Conservation (phyloP, 1,284 basidiomycete species). For the Flammula alnicola region DNA sequence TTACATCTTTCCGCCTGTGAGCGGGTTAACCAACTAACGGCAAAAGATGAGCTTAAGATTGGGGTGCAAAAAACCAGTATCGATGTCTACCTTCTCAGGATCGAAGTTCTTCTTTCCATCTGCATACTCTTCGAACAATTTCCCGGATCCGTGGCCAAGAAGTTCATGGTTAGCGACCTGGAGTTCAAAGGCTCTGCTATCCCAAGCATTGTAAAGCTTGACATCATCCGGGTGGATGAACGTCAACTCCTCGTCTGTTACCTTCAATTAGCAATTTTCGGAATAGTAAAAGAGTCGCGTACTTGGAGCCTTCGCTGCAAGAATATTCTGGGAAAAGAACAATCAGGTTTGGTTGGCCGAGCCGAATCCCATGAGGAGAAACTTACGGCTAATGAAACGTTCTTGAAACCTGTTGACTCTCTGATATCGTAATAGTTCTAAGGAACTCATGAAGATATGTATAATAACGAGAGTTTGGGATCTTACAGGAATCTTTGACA, state of each 20-base stretch:
- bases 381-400: constrained; percentile 74
- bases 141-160: constrained; percentile 80
- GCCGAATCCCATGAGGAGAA: not conserved
- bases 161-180: constrained; percentile 89
- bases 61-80: not conserved
- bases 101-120: constrained; percentile 84
- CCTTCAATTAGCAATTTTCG: not conserved
- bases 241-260: constrained; percentile 74
- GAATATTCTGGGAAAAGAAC: constrained; percentile 64
- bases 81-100: constrained; percentile 53
- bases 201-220: constrained; percentile 76
- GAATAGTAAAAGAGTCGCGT: constrained; percentile 27
- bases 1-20: constrained; percentile 81
- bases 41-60: constrained; percentile 9
- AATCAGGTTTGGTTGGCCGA: constrained; percentile 1
- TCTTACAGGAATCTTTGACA: constrained; percentile 63
- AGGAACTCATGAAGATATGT: not conserved
- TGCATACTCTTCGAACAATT: constrained; percentile 74
- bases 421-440: constrained; percentile 82
- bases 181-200: constrained; percentile 76
- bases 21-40: constrained; percentile 76
- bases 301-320: constrained; percentile 85
- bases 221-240: constrained; percentile 80
- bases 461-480: not conserved
- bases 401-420: constrained; percentile 83